A percentile compares a stretch with the other conserved stretches of the same genome.
These are phyloP conservation scores for Vitis riparia DNA, from an alignment of 164 flowering plant species.

Conservation along the genomic window DNA sequence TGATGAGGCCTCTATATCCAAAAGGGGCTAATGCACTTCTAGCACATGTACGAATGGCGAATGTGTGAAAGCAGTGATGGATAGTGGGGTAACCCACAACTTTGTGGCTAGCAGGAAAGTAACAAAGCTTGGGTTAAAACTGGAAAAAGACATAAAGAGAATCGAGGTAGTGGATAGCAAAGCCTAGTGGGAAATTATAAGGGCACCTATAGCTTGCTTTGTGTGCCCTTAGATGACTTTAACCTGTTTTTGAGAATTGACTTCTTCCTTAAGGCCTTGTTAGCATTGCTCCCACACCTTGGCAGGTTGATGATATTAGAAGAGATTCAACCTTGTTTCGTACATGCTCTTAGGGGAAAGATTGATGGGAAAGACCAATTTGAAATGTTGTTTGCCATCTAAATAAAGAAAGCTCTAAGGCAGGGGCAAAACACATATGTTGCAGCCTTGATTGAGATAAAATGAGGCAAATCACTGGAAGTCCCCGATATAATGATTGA, in stretches of 20 bases:
- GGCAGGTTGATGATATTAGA: constrained; percentile 1
- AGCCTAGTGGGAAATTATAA: not conserved
- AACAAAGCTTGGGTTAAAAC: not conserved
- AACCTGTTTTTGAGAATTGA: constrained; percentile 9
- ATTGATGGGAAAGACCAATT: not conserved
- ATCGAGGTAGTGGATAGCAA: not conserved
- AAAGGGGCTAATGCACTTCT: constrained; percentile 3
- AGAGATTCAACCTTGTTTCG: not conserved
- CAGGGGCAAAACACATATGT: constrained; percentile 1
- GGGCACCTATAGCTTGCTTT: not conserved
- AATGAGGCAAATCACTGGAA: not conserved
- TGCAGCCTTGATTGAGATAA: not conserved
- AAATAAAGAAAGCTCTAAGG: not conserved
- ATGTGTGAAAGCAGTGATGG: not conserved
- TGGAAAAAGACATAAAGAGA: not conserved
- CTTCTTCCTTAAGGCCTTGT: not conserved
- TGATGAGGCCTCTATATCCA: not conserved
- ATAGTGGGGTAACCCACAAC: constrained; percentile 10
- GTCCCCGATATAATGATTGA: not conserved
- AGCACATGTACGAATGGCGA: not conserved
- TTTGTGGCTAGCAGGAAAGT: not conserved
- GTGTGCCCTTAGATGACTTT: constrained; percentile 14
- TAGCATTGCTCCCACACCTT: constrained; percentile 1
- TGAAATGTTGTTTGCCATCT: not conserved
- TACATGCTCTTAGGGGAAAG: not conserved